Base-by-base conservation (phyloP, 139 green algal genomes). In the Picochlorum sp. region DNA sequence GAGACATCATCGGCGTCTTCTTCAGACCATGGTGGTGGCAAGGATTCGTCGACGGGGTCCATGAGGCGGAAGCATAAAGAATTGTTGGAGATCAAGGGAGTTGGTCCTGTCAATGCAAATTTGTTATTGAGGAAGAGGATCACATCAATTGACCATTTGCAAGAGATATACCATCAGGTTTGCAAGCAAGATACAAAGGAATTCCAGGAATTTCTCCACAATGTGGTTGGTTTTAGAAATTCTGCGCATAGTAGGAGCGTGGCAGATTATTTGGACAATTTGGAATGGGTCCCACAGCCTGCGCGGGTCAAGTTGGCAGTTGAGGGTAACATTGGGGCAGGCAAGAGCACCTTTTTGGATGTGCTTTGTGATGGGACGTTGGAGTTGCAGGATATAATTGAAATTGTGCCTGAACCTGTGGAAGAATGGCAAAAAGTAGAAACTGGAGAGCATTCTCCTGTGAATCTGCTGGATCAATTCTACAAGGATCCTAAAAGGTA, bases 291-390 rank as follows among this genome's bases (percentile, higher is more conserved):
- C 60, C 41, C 26, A 16, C 21, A 28, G 68, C 23, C 55, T 63
- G 31, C 23, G 58, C 23, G 71, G 16, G 71, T 98, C 6, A 98
- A 90, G 0, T 79, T 98, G 30, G 89, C 82, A 54, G 86, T 98
- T 20, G 92, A 98, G 76, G 93, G 93, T 31, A 98, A 98, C 77
- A 97, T 98, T 74, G 83, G 80, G 31, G 85, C 88, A 24, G 93
- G 93, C 44, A 98, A 98, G 73, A 87, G 70, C 60, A 97, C 91
- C 15, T 97, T 98, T 67, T 81, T 98, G 59, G 52, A 78, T 8
- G 79, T 85, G 23, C 51, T 86, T 7, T 31, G 57, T 2, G 70
- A 76, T 49, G 50, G 34, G 9, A 31, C 45, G 2, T 37, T 77
- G 14, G 44, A 71, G 21, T 55, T 90, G 44, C 67, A 72, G 38